phyloP scores from a whole-genome alignment of 2,329 filamentous ascomycete species.

The Clonostachys solani region DNA sequence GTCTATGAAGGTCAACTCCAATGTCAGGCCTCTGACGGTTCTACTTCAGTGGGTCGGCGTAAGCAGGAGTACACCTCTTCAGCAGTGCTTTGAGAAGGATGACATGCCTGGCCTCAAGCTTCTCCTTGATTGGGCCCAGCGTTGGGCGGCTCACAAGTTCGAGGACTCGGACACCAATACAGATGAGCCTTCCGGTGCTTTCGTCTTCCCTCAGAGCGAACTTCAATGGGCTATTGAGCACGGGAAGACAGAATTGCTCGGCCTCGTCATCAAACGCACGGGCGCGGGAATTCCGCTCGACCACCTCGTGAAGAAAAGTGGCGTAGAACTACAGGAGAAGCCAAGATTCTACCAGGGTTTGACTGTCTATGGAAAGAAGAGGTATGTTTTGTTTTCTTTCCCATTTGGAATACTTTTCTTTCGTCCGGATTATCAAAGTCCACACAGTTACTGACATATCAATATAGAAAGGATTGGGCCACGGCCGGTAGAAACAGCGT shows the following conservation, averaged over 20 bases:
- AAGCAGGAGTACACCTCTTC: conserved; percentile 22
- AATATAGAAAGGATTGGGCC: conserved; percentile 62
- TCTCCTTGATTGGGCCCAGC: conserved; percentile 49
- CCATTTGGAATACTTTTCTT: neutral
- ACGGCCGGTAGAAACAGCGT: conserved; percentile 49
- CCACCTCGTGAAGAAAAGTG: conserved; percentile 60
- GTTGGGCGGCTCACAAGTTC: conserved; percentile 33
- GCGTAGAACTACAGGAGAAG: conserved; percentile 58
- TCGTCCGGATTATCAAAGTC: neutral
- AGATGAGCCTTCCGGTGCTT: conserved; percentile 24
- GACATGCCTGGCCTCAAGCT: conserved; percentile 49
- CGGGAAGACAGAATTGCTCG: conserved; percentile 53
- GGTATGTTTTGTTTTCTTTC: conserved; percentile 16
- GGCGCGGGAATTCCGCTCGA: conserved; percentile 69
- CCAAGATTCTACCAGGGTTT: conserved; percentile 74
- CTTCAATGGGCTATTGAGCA: conserved; percentile 39
- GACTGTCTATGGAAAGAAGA: conserved; percentile 70
- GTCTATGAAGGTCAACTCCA: conserved; percentile 63
- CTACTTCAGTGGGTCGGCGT: conserved; percentile 27
- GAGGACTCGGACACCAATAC: conserved; percentile 23
- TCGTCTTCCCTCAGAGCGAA: conserved; percentile 28
- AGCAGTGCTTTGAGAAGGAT: conserved; percentile 45
- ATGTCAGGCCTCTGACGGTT: conserved; percentile 47
- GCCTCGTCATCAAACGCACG: conserved; percentile 59
- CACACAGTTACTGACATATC: conserved; percentile 5